Evolutionary conservation across 805 yeast species (phyloP).

Genomic region (Alloascoidea hylecoeti): DNA sequence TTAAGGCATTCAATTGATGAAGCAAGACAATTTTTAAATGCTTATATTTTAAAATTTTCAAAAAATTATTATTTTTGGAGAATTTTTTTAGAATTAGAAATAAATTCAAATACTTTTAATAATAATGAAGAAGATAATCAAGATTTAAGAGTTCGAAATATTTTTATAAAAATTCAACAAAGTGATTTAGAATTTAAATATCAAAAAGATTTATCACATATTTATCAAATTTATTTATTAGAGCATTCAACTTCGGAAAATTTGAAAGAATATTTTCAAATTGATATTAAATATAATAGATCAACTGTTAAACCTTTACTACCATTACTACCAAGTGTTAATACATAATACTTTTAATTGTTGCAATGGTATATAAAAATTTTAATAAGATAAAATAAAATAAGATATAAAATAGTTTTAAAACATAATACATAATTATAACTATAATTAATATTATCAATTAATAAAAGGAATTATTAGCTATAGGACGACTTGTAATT

Average conservation of each 20-base stretch:
- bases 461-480: no score
- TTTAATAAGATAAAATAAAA: no score
- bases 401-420: no score
- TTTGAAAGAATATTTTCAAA: conserved; percentile 8
- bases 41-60: conserved; percentile 6
- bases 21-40: conserved; percentile 6
- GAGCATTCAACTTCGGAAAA: conserved; percentile 9
- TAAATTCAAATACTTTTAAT: conserved; percentile 8
- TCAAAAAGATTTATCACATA: conserved; percentile 14
- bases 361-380: no score
- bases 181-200: conserved; percentile 10
- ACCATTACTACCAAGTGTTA: no score
- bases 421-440: no score
- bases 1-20: conserved; percentile 8
- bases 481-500: no score
- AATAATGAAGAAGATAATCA: conserved; percentile 2
- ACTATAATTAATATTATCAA: no score
- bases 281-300: conserved; percentile 8
- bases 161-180: conserved; percentile 6
- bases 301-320: neutral
- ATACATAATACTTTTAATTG: no score
- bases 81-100: conserved; percentile 15
- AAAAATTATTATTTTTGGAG: conserved; percentile 16
- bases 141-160: conserved; percentile 4
- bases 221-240: conserved; percentile 12